Base-by-base conservation (phyloP, 164 flowering plant species). In the Amborella trichopoda region DNA sequence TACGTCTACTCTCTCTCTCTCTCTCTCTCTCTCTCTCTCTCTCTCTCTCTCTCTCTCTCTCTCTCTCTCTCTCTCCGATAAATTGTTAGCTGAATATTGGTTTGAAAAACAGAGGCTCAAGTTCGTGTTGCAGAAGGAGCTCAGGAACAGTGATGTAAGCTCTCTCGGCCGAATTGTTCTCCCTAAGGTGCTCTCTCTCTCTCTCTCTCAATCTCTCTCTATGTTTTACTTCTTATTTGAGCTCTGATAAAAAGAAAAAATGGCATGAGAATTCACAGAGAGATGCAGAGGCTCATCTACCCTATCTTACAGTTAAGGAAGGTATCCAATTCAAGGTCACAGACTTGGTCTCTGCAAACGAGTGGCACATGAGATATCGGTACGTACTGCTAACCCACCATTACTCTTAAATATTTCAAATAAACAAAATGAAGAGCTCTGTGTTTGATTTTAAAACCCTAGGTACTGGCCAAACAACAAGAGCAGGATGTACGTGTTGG, bases 141-240 rank as follows among this genome's bases (percentile, higher is more conserved):
- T 83, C n/a, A 71, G 69, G 62, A 75, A 70, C 65, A 83, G 88
- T 50, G 93, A 83, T 51, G 93, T 83, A 2, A 58, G 81, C 57
- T 50, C 77, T 26, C 76, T 83, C 9, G 57, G 81, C 53, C 60
- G 93, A 53, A 75, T 82, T 60, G 61, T 82, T 27, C 69, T 82
- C 18, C 93, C 91, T 11, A 82, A 51, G 46, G 54, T 51, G 6
- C 3, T 38, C 16, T 16, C 20, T 37, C 17, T 38, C n/a, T 38
- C 37, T 33, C 37, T 0, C 16, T 38, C 4, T 38, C 41, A n/a
- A n/a, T n/a, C n/a, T n/a, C n/a, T n/a, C n/a, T n/a, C n/a, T n/a
- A n/a, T n/a, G n/a, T n/a, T n/a, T n/a, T n/a, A n/a, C n/a, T n/a
- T n/a, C n/a, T n/a, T n/a, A n/a, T n/a, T n/a, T n/a, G n/a, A n/a